A percentile compares a stretch with the other conserved stretches of the same genome.
phyloP scores from a whole-genome alignment of 2,329 filamentous ascomycete genomes.

The Cadophora sp. region DNA sequence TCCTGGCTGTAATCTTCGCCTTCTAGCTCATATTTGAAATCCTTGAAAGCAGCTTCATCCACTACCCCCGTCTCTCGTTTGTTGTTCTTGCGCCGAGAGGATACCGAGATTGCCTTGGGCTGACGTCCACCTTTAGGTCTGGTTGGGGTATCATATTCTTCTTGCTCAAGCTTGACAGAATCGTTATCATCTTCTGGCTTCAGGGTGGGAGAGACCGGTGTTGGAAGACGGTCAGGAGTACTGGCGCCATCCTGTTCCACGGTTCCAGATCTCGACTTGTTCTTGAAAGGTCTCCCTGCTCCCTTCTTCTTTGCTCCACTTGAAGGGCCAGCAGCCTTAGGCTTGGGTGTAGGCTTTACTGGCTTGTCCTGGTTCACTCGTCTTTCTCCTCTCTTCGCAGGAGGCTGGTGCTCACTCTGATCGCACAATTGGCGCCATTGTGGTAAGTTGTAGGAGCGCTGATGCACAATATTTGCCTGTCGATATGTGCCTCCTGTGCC shows the following conservation, averaged over 20 bases:
- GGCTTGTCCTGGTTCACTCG: constrained; percentile 57
- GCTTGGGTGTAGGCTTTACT: constrained; percentile 43
- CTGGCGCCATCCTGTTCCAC: constrained; percentile 49
- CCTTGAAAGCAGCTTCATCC: constrained; percentile 88
- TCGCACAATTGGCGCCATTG: constrained; percentile 96
- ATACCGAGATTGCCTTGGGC: constrained; percentile 70
- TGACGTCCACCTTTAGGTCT: constrained; percentile 56
- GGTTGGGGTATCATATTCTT: constrained; percentile 54
- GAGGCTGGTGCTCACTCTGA: constrained; percentile 94
- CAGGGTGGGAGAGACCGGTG: constrained; percentile 57
- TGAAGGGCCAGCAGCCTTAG: constrained; percentile 35
- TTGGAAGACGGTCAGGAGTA: constrained; percentile 55
- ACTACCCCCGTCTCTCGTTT: constrained; percentile 79
- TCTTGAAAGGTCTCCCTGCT: constrained; percentile 36
- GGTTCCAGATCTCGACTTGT: constrained; percentile 35
- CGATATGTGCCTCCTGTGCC: constrained; percentile 94
- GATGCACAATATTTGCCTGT: constrained; percentile 96
- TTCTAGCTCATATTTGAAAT: constrained; percentile 90
- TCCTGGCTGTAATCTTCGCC: constrained; percentile 87
- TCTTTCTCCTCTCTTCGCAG: constrained; percentile 84
- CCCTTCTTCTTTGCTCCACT: constrained; percentile 33
- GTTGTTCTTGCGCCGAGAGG: constrained; percentile 86
- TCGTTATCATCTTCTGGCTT: constrained; percentile 47
- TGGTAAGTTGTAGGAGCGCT: constrained; percentile 93
- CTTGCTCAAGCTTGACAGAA: constrained; percentile 44